phyloP scores from a whole-genome alignment of 2,329 filamentous ascomycete species.

The Trichoderma endophyticum region DNA sequence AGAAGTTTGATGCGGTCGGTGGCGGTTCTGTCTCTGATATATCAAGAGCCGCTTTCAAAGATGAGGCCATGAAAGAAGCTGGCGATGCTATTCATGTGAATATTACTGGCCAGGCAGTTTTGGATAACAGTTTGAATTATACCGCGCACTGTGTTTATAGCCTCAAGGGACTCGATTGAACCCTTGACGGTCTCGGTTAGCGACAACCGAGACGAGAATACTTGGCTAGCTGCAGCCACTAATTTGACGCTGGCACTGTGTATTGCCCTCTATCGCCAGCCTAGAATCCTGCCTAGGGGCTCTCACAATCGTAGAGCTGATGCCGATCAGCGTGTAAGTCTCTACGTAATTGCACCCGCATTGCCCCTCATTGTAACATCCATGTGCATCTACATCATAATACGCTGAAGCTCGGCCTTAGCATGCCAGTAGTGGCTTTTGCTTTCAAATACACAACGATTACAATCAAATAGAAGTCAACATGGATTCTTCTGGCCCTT shows the following conservation, averaged over 20 bases:
- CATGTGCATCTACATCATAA: neutral
- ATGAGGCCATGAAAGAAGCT: neutral
- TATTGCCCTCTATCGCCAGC: neutral
- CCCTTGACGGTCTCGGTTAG: neutral
- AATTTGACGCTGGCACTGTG: neutral
- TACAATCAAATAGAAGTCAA: neutral
- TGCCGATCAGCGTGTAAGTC: neutral
- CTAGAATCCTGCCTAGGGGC: neutral
- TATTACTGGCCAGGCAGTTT: neutral
- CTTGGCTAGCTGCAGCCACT: neutral
- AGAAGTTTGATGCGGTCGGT: too few relatives aligned
- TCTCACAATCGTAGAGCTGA: neutral
- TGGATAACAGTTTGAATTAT: neutral
- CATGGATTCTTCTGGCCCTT: constrained; percentile 35
- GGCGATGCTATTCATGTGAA: neutral
- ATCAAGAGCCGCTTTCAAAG: neutral
- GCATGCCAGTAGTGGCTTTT: neutral
- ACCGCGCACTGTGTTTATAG: neutral
- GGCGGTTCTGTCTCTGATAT: neutral
- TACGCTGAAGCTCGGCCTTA: neutral
- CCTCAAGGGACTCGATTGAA: neutral
- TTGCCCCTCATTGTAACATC: neutral
- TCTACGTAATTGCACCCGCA: neutral
- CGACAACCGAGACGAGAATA: neutral
- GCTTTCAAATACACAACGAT: neutral